Conservation (phyloP, 2,329 filamentous ascomycete species). For the Xylaria digitata region DNA sequence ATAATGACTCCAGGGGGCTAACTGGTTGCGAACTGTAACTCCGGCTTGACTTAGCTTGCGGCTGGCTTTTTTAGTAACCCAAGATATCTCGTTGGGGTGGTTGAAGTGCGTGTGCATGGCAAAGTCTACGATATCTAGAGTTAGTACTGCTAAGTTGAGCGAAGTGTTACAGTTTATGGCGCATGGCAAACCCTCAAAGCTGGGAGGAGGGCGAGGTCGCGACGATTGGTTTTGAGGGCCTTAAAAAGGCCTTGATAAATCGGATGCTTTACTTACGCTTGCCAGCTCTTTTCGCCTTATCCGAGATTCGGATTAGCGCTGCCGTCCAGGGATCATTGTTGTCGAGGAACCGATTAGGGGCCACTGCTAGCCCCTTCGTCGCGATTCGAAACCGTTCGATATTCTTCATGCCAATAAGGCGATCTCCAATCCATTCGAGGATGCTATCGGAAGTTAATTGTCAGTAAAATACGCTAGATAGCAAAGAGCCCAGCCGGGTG, state of each 20-base stretch:
- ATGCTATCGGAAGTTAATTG: conserved; percentile 45
- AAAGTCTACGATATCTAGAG: conserved; percentile 16
- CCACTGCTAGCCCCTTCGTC: conserved; percentile 70
- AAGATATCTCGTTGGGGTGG: conserved; percentile 70
- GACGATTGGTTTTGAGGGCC: too few species aligned
- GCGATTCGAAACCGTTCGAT: conserved; percentile 71
- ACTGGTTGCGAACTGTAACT: conserved; percentile 70
- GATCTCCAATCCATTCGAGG: conserved; percentile 64
- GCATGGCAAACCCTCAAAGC: neutral
- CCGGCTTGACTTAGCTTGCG: conserved; percentile 62
- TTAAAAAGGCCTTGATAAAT: neutral
- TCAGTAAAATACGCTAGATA: neutral
- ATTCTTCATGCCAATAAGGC: conserved; percentile 67
- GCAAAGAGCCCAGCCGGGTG: neutral
- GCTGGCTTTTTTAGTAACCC: conserved; percentile 65
- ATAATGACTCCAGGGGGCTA: too few species aligned
- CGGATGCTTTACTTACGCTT: conserved; percentile 59
- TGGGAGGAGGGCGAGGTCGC: too few species aligned
- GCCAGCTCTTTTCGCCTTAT: conserved; percentile 62
- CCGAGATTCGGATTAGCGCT: conserved; percentile 62
- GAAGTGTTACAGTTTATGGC: neutral
- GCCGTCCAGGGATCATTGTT: conserved; percentile 63
- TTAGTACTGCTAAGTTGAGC: neutral
- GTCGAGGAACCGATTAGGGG: conserved; percentile 67
- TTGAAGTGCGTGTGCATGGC: conserved; percentile 75